phyloP scores from a whole-genome alignment of 2,329 filamentous ascomycete species.

The Ophiostoma sp. region DNA sequence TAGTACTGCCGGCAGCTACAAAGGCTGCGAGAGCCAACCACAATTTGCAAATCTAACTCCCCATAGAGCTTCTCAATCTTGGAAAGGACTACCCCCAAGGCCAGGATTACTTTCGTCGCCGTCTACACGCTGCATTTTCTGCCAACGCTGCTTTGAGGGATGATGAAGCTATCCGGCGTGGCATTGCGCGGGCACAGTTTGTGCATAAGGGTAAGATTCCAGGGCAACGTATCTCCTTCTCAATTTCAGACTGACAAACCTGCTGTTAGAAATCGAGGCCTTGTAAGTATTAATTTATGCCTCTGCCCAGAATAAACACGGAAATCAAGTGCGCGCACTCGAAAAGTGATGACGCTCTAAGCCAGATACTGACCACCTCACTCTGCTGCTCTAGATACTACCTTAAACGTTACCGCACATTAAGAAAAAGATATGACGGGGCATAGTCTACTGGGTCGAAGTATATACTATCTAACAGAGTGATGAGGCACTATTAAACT shows the following conservation, averaged over 20 bases:
- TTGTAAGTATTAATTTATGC: conserved; percentile 63
- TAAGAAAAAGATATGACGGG: conserved; percentile 75
- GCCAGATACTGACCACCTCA: not conserved
- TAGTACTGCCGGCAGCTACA: not conserved
- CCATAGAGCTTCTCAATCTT: conserved; percentile 75
- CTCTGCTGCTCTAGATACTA: conserved; percentile 66
- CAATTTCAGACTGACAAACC: conserved; percentile 8
- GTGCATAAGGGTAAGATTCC: conserved; percentile 75
- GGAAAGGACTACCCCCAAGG: conserved; percentile 86
- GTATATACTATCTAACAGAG: not conserved
- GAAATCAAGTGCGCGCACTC: no score
- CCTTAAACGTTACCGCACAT: conserved; percentile 82
- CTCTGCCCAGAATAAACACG: not conserved
- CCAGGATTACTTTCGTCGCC: conserved; percentile 74
- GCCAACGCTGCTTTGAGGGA: conserved; percentile 69
- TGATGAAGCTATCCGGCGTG: conserved; percentile 72
- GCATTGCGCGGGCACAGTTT: conserved; percentile 77
- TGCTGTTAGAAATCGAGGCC: conserved; percentile 75
- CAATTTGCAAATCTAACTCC: not conserved
- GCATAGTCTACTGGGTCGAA: conserved; percentile 29
- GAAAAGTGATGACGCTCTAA: not conserved
- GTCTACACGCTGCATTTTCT: conserved; percentile 83
- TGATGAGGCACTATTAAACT: no score
- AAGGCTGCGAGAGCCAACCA: no score
- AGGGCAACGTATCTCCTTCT: not conserved